Conservation (phyloP, 2,329 filamentous ascomycete species). For the Ophiostoma sp. region DNA sequence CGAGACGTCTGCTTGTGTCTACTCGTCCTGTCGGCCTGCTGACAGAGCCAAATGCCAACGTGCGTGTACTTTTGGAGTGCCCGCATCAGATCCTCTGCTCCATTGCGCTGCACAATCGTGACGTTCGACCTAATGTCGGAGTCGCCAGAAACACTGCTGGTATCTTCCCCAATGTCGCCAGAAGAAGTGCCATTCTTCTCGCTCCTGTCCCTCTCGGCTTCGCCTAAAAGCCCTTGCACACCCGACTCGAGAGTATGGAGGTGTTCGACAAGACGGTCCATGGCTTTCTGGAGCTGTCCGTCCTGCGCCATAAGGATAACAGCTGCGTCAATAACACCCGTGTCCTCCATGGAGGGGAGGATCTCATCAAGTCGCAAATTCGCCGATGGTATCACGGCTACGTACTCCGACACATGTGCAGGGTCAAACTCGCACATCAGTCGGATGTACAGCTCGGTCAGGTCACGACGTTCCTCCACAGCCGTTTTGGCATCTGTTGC, state of each 20-base stretch:
- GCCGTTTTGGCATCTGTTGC: neutral
- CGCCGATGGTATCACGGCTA: slow-evolving; percentile 65
- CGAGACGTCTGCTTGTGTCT: neutral
- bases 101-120: slow-evolving; percentile 38
- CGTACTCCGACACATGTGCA: slow-evolving; percentile 76
- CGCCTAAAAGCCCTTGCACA: slow-evolving; percentile 62
- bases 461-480: slow-evolving; percentile 40
- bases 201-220: neutral
- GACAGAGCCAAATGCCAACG: slow-evolving; percentile 93
- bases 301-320: slow-evolving; percentile 86
- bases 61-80: slow-evolving; percentile 83
- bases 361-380: slow-evolving; percentile 75
- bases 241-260: slow-evolving; percentile 73
- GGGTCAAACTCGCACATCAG: slow-evolving; percentile 86
- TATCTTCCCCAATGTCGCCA: slow-evolving; percentile 9
- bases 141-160: slow-evolving; percentile 11
- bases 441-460: slow-evolving; percentile 79
- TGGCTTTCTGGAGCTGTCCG: slow-evolving; percentile 74
- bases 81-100: slow-evolving; percentile 66
- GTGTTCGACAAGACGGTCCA: slow-evolving; percentile 78
- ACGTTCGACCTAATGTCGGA: slow-evolving; percentile 20
- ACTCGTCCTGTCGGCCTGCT: slow-evolving; percentile 59
- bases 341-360: slow-evolving; percentile 81
- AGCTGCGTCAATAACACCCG: slow-evolving; percentile 85
- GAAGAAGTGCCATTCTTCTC: neutral